phyloP scores from a whole-genome alignment of 2,329 filamentous ascomycete species.

The Beauveria sp. region DNA sequence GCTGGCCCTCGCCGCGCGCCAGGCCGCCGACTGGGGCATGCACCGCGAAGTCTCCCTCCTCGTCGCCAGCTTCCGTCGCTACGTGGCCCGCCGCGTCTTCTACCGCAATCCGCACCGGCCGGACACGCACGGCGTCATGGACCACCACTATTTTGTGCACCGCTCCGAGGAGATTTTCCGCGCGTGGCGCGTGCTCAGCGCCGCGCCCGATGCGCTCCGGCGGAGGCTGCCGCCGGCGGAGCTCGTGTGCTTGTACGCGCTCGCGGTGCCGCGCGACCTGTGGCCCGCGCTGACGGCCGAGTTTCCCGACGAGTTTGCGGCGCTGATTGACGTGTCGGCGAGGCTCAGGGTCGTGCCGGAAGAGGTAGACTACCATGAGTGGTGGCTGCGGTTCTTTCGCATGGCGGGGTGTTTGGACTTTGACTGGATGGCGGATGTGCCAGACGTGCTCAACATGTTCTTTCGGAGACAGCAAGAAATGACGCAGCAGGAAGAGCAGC shows the following conservation, averaged over 20 bases:
- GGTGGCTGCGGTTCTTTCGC: slow-evolving; percentile 12
- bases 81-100: slow-evolving; percentile 18
- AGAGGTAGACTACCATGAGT: slow-evolving; percentile 7
- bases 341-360: neutral
- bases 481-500: neutral
- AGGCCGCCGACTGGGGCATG: slow-evolving; percentile 16
- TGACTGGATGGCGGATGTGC: slow-evolving; percentile 10
- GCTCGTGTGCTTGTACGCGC: slow-evolving; percentile 11
- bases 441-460: slow-evolving; percentile 1
- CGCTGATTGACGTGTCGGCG: slow-evolving; percentile 4
- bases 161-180: slow-evolving; percentile 20
- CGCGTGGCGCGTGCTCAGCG: slow-evolving; percentile 13
- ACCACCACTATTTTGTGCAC: slow-evolving; percentile 15
- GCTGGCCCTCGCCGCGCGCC: slow-evolving; percentile 13
- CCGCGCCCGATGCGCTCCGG: neutral
- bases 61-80: slow-evolving; percentile 14
- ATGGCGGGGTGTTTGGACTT: slow-evolving; percentile 12
- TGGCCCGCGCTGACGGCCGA: slow-evolving; percentile 14
- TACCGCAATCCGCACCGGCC: slow-evolving; percentile 22
- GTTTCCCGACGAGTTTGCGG: slow-evolving; percentile 11
- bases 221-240: neutral
- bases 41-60: slow-evolving; percentile 15
- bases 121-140: slow-evolving; percentile 19
- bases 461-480: neutral
- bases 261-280: slow-evolving; percentile 9